Evolutionary conservation across 805 yeast species (phyloP), one percentile per base, ranked within the genome.

Genomic region (Blastobotrys mokoenaii): DNA sequence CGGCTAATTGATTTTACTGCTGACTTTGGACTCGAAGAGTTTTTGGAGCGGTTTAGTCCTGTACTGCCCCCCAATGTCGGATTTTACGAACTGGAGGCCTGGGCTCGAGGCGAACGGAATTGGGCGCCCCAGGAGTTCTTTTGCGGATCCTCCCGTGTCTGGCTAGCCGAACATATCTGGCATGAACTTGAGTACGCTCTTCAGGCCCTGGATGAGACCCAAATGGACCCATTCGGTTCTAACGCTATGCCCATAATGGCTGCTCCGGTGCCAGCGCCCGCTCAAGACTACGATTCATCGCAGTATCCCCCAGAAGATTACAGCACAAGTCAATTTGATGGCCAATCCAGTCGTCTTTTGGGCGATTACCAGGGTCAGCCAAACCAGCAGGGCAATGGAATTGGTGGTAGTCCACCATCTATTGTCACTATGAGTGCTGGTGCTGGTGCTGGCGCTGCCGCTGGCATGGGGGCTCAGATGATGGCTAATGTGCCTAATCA

Each of bases 91-190:
- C 43, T 61, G 10, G 59, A 51, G 14, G 55, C 54, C 3, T 67
- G 71, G 71, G 69, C 67, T 1, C 55, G 56, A 17, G 45, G 54
- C n/a, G 58, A 53, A 18, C 53, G 58, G 12, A 58, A 59, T 6
- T 67, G 62, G 59, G 56, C 55, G 6, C 54, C 63, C 1, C 50
- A 52, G 2, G 67, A 65, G 33, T 61, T 67, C 43, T 62, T 57
- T 47, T 52, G 51, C 35, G 72, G 72, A 9, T 53, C 51, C 11
- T 51, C 53, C 39, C 57, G 70, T 4, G 52, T 68, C 5, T 68
- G 70, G 60, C 42, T 68, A n/a, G 51, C 61, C 22, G 72, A 67
- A 40, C 46, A 42, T 2, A 64, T 62, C 1, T 67, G 70, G 70
- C 47, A 55, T 12, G 60, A 61, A n/a, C 54, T 68, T 7, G 70